phyloP scores from a whole-genome alignment of 2,329 filamentous ascomycete species.

The Xylaria sp. region DNA sequence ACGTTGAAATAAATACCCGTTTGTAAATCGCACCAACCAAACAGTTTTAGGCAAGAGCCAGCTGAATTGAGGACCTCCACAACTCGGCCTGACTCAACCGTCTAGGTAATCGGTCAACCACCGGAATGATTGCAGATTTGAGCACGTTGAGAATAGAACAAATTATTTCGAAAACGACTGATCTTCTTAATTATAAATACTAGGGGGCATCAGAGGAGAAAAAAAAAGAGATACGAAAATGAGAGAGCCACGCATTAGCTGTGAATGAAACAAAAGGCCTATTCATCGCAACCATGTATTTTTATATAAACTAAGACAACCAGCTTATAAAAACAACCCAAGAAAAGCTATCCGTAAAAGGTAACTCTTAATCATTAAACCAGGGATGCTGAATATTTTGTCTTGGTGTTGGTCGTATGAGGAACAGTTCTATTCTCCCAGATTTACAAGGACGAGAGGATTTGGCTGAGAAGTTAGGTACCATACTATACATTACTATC shows the following conservation, averaged over 20 bases:
- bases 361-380: too few species aligned
- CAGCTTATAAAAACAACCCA: too few species aligned
- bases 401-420: neutral
- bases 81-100: conserved; percentile 26
- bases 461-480: neutral
- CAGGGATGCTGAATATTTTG: neutral
- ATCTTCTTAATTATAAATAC: too few species aligned
- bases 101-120: neutral
- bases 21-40: neutral
- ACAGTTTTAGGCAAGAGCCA: neutral
- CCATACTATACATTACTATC: conserved; percentile 7
- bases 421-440: too few species aligned
- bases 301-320: too few species aligned
- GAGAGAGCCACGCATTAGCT: conserved; percentile 49
- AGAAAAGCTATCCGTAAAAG: too few species aligned
- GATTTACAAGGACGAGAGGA: neutral
- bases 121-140: neutral
- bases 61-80: conserved; percentile 10
- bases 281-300: conserved; percentile 65
- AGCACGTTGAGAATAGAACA: too few species aligned
- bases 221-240: neutral
- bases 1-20: neutral
- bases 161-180: too few species aligned
- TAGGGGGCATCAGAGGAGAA: too few species aligned
- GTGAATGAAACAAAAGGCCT: conserved; percentile 59